phyloP scores from a whole-genome alignment of 495 filamentous ascomycete species.

The Aspergillus homomorphus region DNA sequence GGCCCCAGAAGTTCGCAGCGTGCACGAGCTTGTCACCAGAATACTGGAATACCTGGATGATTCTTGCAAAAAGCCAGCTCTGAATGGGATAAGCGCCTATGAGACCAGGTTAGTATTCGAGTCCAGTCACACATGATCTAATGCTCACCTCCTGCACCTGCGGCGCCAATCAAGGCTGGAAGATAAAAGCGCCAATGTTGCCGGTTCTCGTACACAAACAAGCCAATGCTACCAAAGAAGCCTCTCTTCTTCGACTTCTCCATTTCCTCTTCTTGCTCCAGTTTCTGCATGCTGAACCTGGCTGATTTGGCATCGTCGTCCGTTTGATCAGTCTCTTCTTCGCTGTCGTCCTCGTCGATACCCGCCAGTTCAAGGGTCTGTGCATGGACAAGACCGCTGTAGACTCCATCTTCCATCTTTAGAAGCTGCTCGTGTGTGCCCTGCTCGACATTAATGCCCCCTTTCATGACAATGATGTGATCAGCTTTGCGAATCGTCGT shows the following conservation, averaged over 20 bases:
- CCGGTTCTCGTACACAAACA: slow-evolving; percentile 48
- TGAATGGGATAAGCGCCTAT: slow-evolving; percentile 43
- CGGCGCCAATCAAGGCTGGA: slow-evolving; percentile 42
- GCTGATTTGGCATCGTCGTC: slow-evolving; percentile 40
- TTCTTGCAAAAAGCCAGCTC: slow-evolving; percentile 34
- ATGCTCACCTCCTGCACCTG: slow-evolving; percentile 50
- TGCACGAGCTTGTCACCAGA: slow-evolving; percentile 25
- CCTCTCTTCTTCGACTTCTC: slow-evolving; percentile 27
- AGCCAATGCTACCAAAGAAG: slow-evolving; percentile 41
- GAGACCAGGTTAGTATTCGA: slow-evolving; percentile 17
- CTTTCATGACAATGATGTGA: slow-evolving; percentile 50
- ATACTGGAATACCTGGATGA: slow-evolving; percentile 37
- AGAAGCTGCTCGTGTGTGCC: slow-evolving; percentile 48
- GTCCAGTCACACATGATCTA: slow-evolving; percentile 20
- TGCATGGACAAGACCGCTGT: slow-evolving; percentile 40
- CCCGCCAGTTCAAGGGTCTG: slow-evolving; percentile 23
- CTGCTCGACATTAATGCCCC: slow-evolving; percentile 46
- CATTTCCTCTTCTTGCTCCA: slow-evolving; percentile 42
- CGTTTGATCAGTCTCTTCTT: slow-evolving; percentile 30
- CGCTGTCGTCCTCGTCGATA: slow-evolving; percentile 10
- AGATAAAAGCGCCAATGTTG: slow-evolving; percentile 45
- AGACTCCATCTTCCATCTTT: slow-evolving; percentile 34
- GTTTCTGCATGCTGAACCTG: slow-evolving; percentile 2
- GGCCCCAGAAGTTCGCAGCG: slow-evolving; percentile 57
- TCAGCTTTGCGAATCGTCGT: slow-evolving; percentile 53